These are phyloP conservation scores for Barnettozyma siamensis DNA, from an alignment of 805 yeast species.

Conservation along the genomic window DNA sequence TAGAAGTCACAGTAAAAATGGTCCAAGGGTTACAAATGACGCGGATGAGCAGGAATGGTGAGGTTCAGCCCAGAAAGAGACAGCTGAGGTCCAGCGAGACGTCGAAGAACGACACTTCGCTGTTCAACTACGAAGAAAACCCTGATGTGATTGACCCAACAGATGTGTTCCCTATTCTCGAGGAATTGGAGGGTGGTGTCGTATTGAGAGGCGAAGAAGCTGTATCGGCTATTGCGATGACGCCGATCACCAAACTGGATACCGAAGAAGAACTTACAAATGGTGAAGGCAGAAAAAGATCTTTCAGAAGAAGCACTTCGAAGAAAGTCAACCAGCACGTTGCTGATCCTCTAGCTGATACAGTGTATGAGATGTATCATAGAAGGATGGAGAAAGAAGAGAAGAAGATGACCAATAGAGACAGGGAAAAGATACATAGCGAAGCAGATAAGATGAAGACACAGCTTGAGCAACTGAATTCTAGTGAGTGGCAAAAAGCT, in stretches of 20 bases:
- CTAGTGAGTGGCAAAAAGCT: constrained; percentile 41
- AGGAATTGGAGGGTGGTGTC: constrained; percentile 1
- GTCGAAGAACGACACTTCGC: constrained; percentile 15
- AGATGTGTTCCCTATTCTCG: constrained; percentile 8
- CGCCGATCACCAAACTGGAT: constrained; percentile 4
- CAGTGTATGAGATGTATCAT: constrained; percentile 41
- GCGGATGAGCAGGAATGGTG: neutral
- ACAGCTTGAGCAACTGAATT: constrained; percentile 37
- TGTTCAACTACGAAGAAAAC: constrained; percentile 24
- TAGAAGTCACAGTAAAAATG: too few species aligned
- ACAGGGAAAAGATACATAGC: constrained; percentile 43
- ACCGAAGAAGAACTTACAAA: neutral
- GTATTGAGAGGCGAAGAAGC: constrained; percentile 1
- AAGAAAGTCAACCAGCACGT: constrained; percentile 4
- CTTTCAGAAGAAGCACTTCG: constrained; percentile 14
- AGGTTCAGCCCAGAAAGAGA: constrained; percentile 4
- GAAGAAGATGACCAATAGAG: constrained; percentile 46
- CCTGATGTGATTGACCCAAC: constrained; percentile 15
- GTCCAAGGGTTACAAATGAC: too few species aligned
- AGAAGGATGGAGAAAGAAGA: constrained; percentile 61
- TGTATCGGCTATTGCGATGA: constrained; percentile 1
- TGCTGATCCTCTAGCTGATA: constrained; percentile 42
- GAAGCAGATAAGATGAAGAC: constrained; percentile 46
- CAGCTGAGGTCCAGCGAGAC: constrained; percentile 18
- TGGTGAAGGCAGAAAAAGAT: constrained; percentile 4